Percentiles rank a stretch among this genome's conserved stretches.
Conservation (phyloP, 2,329 filamentous ascomycete species). For the Claviceps quebecensis region DNA sequence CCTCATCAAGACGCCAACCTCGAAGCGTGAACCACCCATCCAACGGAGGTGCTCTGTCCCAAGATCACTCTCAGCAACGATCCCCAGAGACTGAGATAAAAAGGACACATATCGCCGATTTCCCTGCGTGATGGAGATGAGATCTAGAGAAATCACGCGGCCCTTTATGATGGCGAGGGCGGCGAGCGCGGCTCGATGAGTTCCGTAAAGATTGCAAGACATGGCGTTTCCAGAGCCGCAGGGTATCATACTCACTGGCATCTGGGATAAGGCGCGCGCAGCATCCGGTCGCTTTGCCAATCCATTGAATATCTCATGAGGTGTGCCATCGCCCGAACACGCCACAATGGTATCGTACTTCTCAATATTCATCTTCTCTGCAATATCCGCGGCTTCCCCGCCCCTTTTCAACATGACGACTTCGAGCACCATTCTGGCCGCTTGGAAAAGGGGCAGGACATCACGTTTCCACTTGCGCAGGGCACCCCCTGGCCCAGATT, state of each 20-base stretch:
- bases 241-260: conserved; percentile 77
- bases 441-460: conserved; percentile 69
- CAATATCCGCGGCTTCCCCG: conserved; percentile 69
- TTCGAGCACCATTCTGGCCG: conserved; percentile 64
- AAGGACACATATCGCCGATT: conserved; percentile 65
- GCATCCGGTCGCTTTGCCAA: conserved; percentile 67
- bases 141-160: conserved; percentile 66
- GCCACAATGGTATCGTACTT: conserved; percentile 75
- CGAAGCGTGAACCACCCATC: conserved; percentile 82
- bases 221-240: conserved; percentile 92
- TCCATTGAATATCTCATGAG: conserved; percentile 91
- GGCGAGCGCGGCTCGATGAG: conserved; percentile 57
- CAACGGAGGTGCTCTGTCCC: conserved; percentile 83
- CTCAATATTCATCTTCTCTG: conserved; percentile 60
- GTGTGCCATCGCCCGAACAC: conserved; percentile 83
- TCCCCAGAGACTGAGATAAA: conserved; percentile 76
- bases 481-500: conserved; percentile 70
- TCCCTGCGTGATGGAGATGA: conserved; percentile 79
- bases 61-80: conserved; percentile 80
- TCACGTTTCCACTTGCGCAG: conserved; percentile 58
- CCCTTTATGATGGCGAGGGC: conserved; percentile 82
- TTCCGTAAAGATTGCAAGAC: conserved; percentile 79
- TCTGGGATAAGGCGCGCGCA: conserved; percentile 53
- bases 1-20: conserved; percentile 66
- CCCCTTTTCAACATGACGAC: conserved; percentile 55